Evolutionary conservation across 331 rosid genomes (phyloP).

Genomic region (Stylosanthes scabra): DNA sequence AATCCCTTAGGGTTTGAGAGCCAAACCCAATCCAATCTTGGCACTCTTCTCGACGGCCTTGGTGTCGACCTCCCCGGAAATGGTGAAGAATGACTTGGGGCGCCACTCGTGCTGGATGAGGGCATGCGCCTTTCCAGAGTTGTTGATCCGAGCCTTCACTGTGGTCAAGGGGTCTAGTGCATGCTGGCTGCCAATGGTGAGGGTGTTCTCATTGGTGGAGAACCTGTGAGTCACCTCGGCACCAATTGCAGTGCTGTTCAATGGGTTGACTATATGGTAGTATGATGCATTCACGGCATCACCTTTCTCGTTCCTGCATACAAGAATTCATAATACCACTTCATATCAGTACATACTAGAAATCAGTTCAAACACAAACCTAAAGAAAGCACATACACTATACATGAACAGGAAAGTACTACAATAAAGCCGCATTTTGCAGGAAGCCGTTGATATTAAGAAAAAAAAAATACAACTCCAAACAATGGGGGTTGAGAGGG

Average conservation of each 20-base stretch:
- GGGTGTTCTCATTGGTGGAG: constrained; percentile 73
- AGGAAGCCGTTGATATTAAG: neutral
- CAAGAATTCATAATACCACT: constrained; percentile 9
- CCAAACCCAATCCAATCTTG: constrained; percentile 83
- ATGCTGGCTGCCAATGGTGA: constrained; percentile 83
- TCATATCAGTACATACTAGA: neutral
- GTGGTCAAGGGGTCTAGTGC: constrained; percentile 79
- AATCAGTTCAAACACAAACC: constrained; percentile 3
- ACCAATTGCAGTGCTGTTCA: constrained; percentile 75
- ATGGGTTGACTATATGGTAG: constrained; percentile 69
- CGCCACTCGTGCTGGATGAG: constrained; percentile 99
- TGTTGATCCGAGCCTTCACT: constrained; percentile 76
- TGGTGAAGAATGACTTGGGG: constrained; percentile 80
- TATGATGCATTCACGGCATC: constrained; percentile 82
- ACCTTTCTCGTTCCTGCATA: constrained; percentile 79
- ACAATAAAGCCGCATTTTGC: neutral
- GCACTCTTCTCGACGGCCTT: constrained; percentile 89
- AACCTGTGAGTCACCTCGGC: constrained; percentile 81
- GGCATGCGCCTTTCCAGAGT: constrained; percentile 72
- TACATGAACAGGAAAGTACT: neutral
- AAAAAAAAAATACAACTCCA: neutral
- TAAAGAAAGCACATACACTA: neutral
- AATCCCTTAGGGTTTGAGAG: constrained; percentile 76
- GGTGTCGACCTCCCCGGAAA: constrained; percentile 93
- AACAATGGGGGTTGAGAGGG: neutral